Base-by-base conservation (phyloP, 148 eudicot species). In the Amaranthus palmeri region DNA sequence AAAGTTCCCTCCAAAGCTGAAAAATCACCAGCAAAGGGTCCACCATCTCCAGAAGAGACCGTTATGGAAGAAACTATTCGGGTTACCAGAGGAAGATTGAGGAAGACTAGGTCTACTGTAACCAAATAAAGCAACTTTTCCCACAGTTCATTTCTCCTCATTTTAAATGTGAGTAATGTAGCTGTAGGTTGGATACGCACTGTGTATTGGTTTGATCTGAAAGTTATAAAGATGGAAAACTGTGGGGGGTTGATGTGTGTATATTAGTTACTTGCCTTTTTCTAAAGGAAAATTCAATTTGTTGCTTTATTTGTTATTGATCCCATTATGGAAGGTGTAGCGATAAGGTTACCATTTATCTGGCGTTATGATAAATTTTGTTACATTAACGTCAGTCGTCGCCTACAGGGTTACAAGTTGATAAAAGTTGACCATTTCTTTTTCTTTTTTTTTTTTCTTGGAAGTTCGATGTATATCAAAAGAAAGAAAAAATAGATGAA, bases 51-150 rank as follows among this genome's bases (percentile, higher is more conserved):
- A 10, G 79, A 75, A 54, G 93, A 86, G 74, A 84, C 87, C 0
- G 77, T 77, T 8, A 80, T 90, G 81, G 98, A 86, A 69, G 96
- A 90, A 65, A 81, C 83, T 55, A 77, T 78, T 66, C 82, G 89
- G 9, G 86, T 80, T 48, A 88, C 96, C 18, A 84, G 92, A 50
- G 92, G 86, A 48, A 90, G 89, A 79, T 80, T 83, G 78, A 90
- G 96, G 84, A 92, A 85, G 75, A 74, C 87, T 44, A 79, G 85
- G 42, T 77, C 83, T 43, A 46, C 85, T 8, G 58, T 78, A 48
- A 57, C 47, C 42, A 74, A 79, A 74, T 69, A 79, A 71, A 10
- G 50, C 36, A 8, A 13, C 11, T 17, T 58, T 8, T 15, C 63
- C 45, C 25, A 18, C 40, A 25, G 36, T 25, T 25, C 36, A 25